Evolutionary conservation across 306 rosid genomes (phyloP), one percentile per base, ranked within the genome.

Genomic region (Vigna radiata): DNA sequence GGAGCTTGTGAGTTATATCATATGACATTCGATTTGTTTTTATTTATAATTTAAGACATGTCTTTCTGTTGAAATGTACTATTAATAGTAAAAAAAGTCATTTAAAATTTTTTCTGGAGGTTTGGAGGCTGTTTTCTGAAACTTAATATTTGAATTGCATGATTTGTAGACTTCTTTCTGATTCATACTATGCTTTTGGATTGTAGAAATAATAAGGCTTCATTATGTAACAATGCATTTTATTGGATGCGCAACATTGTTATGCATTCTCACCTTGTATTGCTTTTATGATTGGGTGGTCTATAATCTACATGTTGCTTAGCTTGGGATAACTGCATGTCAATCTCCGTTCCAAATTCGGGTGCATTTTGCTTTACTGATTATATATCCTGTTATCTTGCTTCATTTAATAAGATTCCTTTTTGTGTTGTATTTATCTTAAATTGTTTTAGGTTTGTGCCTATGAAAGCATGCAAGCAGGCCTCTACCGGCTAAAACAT

Each of bases 381-480:
- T 72, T 52, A 53, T 66, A 6, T 29, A 60, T 48, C 27, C 37
- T 60, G n/a, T 58, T 46, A 29, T 56, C 33, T 59, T 69, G 2
- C 13, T 23, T 75, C 39, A 54, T 62, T 69, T 58, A 56, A 58
- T 23, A 23, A 56, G 82, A 64, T 43, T 75, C 21, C 41, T 75
- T 56, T 3, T 29, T 50, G 23, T 52, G 17, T 67, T 11, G 43
- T 39, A 41, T 72, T 48, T 67, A 76, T 72, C 68, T n/a, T 61
- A 23, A 47, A 37, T 78, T 76, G 58, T 63, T 77, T 31, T 83
- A 95, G 98, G 97, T 95, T 15, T 92, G 98, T 75, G 92, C 93
- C 49, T 95, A 89, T 77, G 98, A 95, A 87, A 95, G 97, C 85
- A 92, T 95, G 98, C 98, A 92, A 95, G 97, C 98, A 66, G 97